Percentiles rank a stretch among this genome's conserved stretches.
phyloP scores from a whole-genome alignment of 169 alveolate genomes.

The Eimeria maxima region DNA sequence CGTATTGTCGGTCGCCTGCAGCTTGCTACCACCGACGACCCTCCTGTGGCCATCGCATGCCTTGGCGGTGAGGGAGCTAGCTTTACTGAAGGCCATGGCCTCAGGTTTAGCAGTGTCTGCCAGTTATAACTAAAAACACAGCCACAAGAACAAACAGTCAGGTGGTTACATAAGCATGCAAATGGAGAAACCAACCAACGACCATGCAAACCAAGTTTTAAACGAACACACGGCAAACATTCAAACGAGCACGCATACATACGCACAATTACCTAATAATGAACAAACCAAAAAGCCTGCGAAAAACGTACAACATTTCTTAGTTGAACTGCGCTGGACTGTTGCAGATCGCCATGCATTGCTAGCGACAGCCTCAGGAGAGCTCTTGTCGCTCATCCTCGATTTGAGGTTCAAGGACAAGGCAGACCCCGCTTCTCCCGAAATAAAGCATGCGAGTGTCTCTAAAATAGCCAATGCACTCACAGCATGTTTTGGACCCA shows the following conservation, averaged over 20 bases:
- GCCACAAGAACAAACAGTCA: background rate
- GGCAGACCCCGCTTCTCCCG: background rate
- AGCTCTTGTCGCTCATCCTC: slow-evolving; percentile 66
- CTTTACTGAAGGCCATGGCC: background rate
- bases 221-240: background rate
- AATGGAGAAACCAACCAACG: background rate
- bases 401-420: slow-evolving; percentile 25
- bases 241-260: background rate
- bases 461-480: slow-evolving; percentile 63
- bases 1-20: slow-evolving; percentile 73
- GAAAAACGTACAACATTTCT: background rate
- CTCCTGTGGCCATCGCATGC: slow-evolving; percentile 56
- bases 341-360: slow-evolving; percentile 77
- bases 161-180: background rate
- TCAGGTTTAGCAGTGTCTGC: background rate
- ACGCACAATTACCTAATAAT: background rate
- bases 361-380: slow-evolving; percentile 81
- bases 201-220: background rate
- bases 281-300: background rate
- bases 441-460: slow-evolving; percentile 80
- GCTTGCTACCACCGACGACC: slow-evolving; percentile 46
- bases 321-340: background rate
- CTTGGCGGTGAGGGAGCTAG: slow-evolving; percentile 63
- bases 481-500: slow-evolving; percentile 63
- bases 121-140: background rate